These are phyloP conservation scores for Colletotrichum somersetense DNA, from an alignment of 2,329 filamentous ascomycete genomes.

Conservation along the genomic window DNA sequence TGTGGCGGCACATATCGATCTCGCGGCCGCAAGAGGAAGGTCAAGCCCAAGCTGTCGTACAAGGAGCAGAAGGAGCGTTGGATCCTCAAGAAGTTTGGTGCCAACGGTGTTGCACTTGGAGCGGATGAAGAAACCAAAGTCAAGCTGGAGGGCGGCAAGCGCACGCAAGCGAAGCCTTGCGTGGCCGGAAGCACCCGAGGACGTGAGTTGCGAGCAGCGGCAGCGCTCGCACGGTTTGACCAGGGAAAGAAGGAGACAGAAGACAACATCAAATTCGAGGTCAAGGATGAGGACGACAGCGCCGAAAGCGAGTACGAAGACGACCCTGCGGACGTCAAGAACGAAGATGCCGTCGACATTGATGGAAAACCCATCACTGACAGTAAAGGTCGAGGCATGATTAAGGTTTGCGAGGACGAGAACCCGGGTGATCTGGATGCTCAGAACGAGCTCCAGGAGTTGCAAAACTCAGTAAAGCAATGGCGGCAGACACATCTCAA, in stretches of 20 bases:
- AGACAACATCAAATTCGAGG: slow-evolving; percentile 47
- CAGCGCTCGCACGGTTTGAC: slow-evolving; percentile 80
- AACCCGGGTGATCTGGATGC: slow-evolving; percentile 65
- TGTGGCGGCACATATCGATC: slow-evolving; percentile 85
- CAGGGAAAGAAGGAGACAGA: slow-evolving; percentile 66
- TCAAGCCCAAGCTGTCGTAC: slow-evolving; percentile 70
- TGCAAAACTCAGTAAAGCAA: slow-evolving; percentile 60
- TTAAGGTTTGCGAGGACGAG: slow-evolving; percentile 83
- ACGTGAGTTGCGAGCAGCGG: slow-evolving; percentile 80
- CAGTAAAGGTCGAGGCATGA: slow-evolving; percentile 73
- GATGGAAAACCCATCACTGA: slow-evolving; percentile 76
- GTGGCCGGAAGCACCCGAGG: slow-evolving; percentile 82
- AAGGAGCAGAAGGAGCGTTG: slow-evolving; percentile 79
- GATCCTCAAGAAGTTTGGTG: slow-evolving; percentile 82
- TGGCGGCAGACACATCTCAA: slow-evolving; percentile 40
- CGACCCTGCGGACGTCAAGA: slow-evolving; percentile 54
- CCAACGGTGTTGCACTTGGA: slow-evolving; percentile 75
- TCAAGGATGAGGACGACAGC: slow-evolving; percentile 53
- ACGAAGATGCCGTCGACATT: slow-evolving; percentile 71
- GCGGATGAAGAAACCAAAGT: slow-evolving; percentile 75
- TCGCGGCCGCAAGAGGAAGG: slow-evolving; percentile 65
- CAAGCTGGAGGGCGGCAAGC: slow-evolving; percentile 76
- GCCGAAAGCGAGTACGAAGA: slow-evolving; percentile 63
- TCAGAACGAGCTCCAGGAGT: slow-evolving; percentile 75
- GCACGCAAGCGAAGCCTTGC: slow-evolving; percentile 73